These are phyloP conservation scores for Phlebiopsis flavidoalba DNA, from an alignment of 768 basidiomycete species.

Conservation along the genomic window DNA sequence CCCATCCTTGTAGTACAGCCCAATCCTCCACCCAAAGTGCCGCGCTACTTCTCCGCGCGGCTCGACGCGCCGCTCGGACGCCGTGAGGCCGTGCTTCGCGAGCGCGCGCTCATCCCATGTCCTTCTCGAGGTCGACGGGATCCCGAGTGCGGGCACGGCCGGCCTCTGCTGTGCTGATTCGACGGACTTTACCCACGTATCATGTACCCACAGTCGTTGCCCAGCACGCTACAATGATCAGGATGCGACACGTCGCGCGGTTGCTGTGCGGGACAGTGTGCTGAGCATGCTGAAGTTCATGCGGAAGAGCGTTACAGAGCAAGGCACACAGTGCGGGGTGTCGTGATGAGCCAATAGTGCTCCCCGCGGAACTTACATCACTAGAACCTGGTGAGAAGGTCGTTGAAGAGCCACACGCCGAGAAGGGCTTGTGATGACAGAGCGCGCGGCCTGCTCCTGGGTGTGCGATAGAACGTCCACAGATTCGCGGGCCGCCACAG, in stretches of 20 bases:
- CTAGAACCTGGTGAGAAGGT: conserved; percentile 62
- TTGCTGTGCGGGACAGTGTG: conserved; percentile 39
- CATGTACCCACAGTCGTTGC: conserved; percentile 72
- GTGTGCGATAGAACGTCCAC: neutral
- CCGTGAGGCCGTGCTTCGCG: neutral
- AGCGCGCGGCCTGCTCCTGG: conserved; percentile 74
- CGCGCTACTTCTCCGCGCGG: neutral
- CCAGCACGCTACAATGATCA: conserved; percentile 60
- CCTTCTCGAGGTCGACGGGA: conserved; percentile 11
- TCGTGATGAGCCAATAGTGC: neutral
- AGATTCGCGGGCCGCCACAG: neutral
- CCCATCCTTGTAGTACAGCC: no score
- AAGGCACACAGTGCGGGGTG: neutral
- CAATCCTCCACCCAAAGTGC: neutral
- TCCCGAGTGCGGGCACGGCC: conserved; percentile 31
- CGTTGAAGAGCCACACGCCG: conserved; percentile 72
- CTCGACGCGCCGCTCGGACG: neutral
- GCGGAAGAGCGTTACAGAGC: neutral
- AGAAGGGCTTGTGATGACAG: conserved; percentile 80
- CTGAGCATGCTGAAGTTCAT: neutral
- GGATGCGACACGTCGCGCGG: conserved; percentile 58
- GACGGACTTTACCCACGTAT: conserved; percentile 50
- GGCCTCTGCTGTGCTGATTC: conserved; percentile 22
- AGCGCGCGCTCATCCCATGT: conserved; percentile 3
- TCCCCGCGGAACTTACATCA: neutral